Evolutionary conservation across 257 asterid species (phyloP).

Genomic region (Buddleja alternifolia): DNA sequence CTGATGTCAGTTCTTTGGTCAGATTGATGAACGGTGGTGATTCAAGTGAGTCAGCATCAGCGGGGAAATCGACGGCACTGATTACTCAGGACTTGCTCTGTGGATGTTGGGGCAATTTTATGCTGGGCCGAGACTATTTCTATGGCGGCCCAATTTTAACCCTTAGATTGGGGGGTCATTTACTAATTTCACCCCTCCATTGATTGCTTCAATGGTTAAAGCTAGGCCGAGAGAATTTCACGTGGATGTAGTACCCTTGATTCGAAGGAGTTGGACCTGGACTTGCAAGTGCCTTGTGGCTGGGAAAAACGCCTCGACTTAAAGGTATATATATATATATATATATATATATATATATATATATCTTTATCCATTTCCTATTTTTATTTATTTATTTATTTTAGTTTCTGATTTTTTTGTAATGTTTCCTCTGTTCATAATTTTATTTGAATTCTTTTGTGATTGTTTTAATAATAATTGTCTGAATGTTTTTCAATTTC

Average conservation of each 20-base stretch:
- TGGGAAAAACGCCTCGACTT: slow-evolving; percentile 91
- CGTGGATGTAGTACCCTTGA: slow-evolving; percentile 63
- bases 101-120: too few species aligned
- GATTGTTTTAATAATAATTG: neutral
- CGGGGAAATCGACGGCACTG: slow-evolving; percentile 59
- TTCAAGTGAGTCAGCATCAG: slow-evolving; percentile 37
- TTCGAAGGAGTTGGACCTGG: slow-evolving; percentile 80
- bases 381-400: neutral
- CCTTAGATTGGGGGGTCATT: too few species aligned
- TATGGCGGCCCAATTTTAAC: too few species aligned
- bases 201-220: too few species aligned
- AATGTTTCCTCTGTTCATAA: neutral
- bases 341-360: neutral
- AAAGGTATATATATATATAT: slow-evolving; percentile 43
- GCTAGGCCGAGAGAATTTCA: too few species aligned
- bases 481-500: neutral
- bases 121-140: too few species aligned
- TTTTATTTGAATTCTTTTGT: neutral
- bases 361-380: neutral
- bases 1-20: slow-evolving; percentile 65
- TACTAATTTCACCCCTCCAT: too few species aligned
- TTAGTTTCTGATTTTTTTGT: neutral
- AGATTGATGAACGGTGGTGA: slow-evolving; percentile 60
- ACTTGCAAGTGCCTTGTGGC: slow-evolving; percentile 81
- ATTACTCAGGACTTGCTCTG: slow-evolving; percentile 82